Conservation (phyloP, 805 yeast species). For the Jamesozyma jinghongensis region DNA sequence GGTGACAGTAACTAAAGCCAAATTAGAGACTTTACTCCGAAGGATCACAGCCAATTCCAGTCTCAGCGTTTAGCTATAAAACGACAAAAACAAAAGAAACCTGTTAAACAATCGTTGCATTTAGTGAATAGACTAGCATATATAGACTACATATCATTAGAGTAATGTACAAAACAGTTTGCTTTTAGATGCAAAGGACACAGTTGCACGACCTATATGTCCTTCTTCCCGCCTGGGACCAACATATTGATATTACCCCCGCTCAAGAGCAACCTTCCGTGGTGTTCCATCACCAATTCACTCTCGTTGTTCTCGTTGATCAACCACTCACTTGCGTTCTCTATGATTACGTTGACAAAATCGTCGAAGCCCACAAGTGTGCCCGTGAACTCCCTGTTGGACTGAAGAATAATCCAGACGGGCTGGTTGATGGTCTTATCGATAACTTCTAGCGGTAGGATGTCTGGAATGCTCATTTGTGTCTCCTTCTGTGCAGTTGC, state of each 20-base stretch:
- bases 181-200: not conserved
- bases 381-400: conserved; percentile 75
- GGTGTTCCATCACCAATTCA: conserved; percentile 36
- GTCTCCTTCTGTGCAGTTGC: too few species aligned
- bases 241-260: conserved; percentile 69
- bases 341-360: conserved; percentile 83
- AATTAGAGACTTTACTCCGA: too few species aligned
- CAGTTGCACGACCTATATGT: conserved; percentile 3
- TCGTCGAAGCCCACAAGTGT: conserved; percentile 89
- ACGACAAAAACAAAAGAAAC: too few species aligned
- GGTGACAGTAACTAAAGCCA: conserved; percentile 21
- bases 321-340: conserved; percentile 43
- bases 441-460: conserved; percentile 71
- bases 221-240: conserved; percentile 40
- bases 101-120: too few species aligned
- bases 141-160: too few species aligned
- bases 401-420: conserved; percentile 62
- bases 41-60: too few species aligned
- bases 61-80: too few species aligned
- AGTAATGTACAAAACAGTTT: not conserved
- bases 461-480: conserved; percentile 20
- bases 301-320: conserved; percentile 25
- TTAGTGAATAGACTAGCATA: too few species aligned
- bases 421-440: conserved; percentile 79
- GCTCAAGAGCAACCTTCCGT: conserved; percentile 55